Conservation (phyloP, 495 filamentous ascomycete species). For the Glarea lozoyensis region DNA sequence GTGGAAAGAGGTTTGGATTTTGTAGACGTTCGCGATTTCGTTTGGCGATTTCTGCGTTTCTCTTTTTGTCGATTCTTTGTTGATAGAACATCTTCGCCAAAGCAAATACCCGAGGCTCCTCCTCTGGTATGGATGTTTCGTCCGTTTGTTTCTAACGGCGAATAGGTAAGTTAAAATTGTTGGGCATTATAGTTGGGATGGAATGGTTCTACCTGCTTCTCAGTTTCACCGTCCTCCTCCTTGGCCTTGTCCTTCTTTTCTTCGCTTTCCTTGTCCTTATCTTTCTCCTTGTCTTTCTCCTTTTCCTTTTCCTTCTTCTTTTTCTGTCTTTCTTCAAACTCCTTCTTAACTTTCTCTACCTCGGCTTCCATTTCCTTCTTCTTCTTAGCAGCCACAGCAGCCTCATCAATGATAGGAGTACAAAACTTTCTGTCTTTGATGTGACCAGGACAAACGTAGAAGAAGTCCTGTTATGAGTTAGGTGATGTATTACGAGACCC, state of each 20-base stretch:
- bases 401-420: conserved; percentile 69
- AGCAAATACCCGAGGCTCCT: conserved; percentile 72
- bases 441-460: conserved; percentile 81
- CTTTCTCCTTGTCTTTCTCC: conserved; percentile 41
- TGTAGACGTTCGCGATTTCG: conserved; percentile 73
- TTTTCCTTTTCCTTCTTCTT: conserved; percentile 53
- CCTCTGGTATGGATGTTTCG: conserved; percentile 24
- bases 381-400: conserved; percentile 55
- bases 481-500: not conserved
- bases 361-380: conserved; percentile 67
- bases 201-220: conserved; percentile 47
- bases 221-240: conserved; percentile 30
- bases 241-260: conserved; percentile 44
- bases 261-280: conserved; percentile 34
- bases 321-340: conserved; percentile 65
- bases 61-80: conserved; percentile 68
- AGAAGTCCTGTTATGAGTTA: conserved; percentile 63
- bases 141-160: conserved; percentile 19
- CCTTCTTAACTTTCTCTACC: conserved; percentile 62
- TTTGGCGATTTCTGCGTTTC: conserved; percentile 70
- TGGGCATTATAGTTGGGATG: no score
- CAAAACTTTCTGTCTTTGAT: conserved; percentile 79
- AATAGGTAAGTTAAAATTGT: no score
- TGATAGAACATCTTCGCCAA: conserved; percentile 85
- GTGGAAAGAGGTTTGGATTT: conserved; percentile 72